Percentiles rank a stretch among this genome's conserved stretches.
Evolutionary conservation across 2,329 filamentous ascomycete genomes (phyloP).

Genomic region (Botrytis hyacinthi): DNA sequence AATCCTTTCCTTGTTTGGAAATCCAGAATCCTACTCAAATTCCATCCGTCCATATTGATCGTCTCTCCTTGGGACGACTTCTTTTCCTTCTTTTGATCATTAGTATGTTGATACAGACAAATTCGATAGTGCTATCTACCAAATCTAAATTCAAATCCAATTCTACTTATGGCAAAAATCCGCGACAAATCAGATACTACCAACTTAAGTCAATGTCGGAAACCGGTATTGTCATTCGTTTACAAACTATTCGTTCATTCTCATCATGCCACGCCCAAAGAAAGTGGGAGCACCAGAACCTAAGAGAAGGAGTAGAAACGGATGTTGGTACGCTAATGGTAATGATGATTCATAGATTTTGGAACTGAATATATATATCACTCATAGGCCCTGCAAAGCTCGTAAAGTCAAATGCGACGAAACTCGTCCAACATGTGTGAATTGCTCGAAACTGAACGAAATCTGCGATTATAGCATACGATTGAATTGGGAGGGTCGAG

Average conservation of each 20-base stretch:
- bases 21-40: background rate
- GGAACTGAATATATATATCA: constrained; percentile 11
- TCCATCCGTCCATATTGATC: background rate
- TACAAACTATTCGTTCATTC: constrained; percentile 3
- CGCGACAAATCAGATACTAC: background rate
- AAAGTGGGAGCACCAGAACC: constrained; percentile 61
- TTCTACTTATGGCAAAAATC: background rate
- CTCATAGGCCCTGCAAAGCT: constrained; percentile 70
- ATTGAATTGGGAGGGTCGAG: constrained; percentile 75
- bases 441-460: constrained; percentile 70
- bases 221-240: background rate
- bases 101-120: background rate
- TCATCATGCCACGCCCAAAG: constrained; percentile 62
- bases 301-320: constrained; percentile 65
- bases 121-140: background rate
- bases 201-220: constrained; percentile 6
- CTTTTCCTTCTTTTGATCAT: background rate
- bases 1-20: too few relatives aligned
- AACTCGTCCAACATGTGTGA: constrained; percentile 68
- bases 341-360: constrained; percentile 17
- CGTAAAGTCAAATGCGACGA: constrained; percentile 81
- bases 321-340: constrained; percentile 58
- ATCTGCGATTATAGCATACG: constrained; percentile 78
- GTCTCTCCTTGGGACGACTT: background rate
- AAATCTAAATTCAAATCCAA: background rate